A percentile compares a stretch with the other conserved stretches of the same genome.
phyloP scores from a whole-genome alignment of 2,329 filamentous ascomycete genomes.

The Pseudogymnoascus sp. region DNA sequence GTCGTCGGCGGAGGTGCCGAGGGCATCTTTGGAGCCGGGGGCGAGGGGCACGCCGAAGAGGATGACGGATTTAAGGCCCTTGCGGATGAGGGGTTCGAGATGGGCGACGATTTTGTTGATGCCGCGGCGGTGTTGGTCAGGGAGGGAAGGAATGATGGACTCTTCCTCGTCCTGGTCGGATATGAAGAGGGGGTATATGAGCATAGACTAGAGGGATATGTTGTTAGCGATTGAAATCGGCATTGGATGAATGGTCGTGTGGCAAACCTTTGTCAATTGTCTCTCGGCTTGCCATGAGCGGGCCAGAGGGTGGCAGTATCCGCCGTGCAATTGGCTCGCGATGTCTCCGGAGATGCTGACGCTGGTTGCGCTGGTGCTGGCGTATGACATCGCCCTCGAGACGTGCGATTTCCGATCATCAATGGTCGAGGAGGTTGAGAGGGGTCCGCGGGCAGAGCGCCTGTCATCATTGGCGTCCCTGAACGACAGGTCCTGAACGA shows the following conservation, averaged over 20 bases:
- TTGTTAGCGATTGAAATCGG: background rate
- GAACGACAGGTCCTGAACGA: constrained; percentile 55
- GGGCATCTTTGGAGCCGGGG: constrained; percentile 74
- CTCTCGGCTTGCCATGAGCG: constrained; percentile 76
- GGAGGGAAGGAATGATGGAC: constrained; percentile 79
- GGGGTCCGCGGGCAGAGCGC: constrained; percentile 41
- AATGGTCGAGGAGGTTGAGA: constrained; percentile 36
- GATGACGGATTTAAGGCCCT: constrained; percentile 87
- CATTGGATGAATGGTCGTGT: background rate
- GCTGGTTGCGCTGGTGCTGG: constrained; percentile 58
- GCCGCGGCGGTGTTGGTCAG: constrained; percentile 81
- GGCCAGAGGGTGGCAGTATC: constrained; percentile 71
- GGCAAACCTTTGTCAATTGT: constrained; percentile 69
- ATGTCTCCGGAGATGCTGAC: constrained; percentile 68
- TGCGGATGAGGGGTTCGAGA: constrained; percentile 76
- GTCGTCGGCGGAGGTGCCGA: constrained; percentile 88
- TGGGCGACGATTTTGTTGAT: constrained; percentile 79
- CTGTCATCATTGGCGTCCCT: constrained; percentile 40
- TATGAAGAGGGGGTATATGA: constrained; percentile 95
- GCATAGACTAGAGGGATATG: constrained; percentile 63
- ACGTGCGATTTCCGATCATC: constrained; percentile 53
- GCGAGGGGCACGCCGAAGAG: constrained; percentile 88
- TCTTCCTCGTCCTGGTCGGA: constrained; percentile 93
- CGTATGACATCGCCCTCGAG: constrained; percentile 55
- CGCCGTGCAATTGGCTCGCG: constrained; percentile 72